Conservation (phyloP, 2,329 filamentous ascomycete species). For the Fusarium sulawesiense region DNA sequence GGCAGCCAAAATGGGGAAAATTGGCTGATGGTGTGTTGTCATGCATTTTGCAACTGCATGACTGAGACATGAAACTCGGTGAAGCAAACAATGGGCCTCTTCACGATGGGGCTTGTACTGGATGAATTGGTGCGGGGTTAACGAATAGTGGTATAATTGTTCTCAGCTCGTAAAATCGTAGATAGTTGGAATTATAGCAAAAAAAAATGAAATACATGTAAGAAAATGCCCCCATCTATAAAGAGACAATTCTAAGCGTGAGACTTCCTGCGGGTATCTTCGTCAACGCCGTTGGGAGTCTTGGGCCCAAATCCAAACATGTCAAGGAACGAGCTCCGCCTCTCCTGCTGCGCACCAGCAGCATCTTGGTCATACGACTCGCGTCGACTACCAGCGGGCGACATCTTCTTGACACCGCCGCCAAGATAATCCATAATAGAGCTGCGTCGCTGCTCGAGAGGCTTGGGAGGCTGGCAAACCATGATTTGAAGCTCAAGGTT, state of each 20-base stretch:
- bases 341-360: constrained; percentile 5
- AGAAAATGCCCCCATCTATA: constrained; percentile 10
- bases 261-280: constrained; percentile 30
- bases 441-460: constrained; percentile 29
- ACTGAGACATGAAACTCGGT: background rate
- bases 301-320: constrained; percentile 27
- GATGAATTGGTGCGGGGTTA: background rate
- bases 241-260: constrained; percentile 10
- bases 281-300: constrained; percentile 14
- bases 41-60: constrained; percentile 1
- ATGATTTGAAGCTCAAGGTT: constrained; percentile 38
- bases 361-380: constrained; percentile 24
- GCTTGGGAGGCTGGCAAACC: constrained; percentile 27
- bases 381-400: constrained; percentile 18
- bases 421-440: constrained; percentile 35
- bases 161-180: constrained; percentile 4
- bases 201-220: background rate
- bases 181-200: background rate
- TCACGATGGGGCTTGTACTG: background rate
- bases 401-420: constrained; percentile 6
- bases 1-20: background rate
- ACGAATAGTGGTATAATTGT: constrained; percentile 1
- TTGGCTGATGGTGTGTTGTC: background rate
- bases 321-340: constrained; percentile 33
- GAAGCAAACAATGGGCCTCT: background rate